phyloP scores from a whole-genome alignment of 2,329 filamentous ascomycete genomes.

The Calycina herbarum region DNA sequence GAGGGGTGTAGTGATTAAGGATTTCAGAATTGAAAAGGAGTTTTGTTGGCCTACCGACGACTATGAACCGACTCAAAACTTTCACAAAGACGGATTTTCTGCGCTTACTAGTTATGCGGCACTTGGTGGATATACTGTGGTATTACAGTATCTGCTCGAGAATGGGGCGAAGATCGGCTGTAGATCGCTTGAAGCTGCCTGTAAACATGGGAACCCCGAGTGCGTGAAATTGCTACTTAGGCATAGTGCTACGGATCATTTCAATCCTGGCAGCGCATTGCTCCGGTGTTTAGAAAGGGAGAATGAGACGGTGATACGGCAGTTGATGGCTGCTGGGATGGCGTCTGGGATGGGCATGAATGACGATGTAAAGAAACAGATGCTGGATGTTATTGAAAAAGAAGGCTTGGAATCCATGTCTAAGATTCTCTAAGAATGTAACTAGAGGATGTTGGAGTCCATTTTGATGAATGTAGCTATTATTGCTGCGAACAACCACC shows the following conservation, averaged over 20 bases:
- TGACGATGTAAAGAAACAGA: neutral
- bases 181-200: conserved; percentile 6
- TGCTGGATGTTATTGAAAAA: neutral
- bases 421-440: neutral
- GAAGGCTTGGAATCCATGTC: conserved; percentile 4
- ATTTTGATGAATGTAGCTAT: neutral
- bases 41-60: too few species aligned
- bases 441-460: neutral
- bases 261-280: neutral
- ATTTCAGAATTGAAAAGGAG: neutral
- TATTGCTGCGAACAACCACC: neutral
- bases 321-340: conserved; percentile 2
- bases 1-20: conserved; percentile 1
- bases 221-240: conserved; percentile 7
- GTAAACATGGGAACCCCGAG: neutral
- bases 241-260: neutral
- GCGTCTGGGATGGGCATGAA: neutral
- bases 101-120: neutral
- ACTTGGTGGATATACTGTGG: conserved; percentile 2
- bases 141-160: neutral
- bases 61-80: neutral
- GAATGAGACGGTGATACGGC: conserved; percentile 1
- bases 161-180: conserved; percentile 3
- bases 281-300: neutral
- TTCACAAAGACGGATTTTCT: neutral